phyloP scores from a whole-genome alignment of 2,329 filamentous ascomycete genomes.

The Trichophyton schoenleinii region DNA sequence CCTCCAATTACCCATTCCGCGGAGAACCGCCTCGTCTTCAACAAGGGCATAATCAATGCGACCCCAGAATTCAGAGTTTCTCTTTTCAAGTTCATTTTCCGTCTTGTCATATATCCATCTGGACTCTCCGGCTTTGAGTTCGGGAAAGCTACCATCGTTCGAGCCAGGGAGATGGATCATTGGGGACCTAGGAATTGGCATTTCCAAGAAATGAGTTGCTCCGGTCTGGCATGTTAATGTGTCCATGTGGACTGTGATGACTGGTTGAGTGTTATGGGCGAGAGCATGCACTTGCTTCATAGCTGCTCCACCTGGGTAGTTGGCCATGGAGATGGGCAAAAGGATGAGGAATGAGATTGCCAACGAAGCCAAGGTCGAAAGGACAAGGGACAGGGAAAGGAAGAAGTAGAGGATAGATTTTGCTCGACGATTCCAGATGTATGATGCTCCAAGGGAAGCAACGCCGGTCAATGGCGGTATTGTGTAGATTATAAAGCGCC shows the following conservation, averaged over 20 bases:
- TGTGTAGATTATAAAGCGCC: constrained; percentile 84
- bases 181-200: constrained; percentile 16
- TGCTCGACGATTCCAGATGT: constrained; percentile 52
- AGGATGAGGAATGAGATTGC: constrained; percentile 54
- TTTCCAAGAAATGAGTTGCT: constrained; percentile 47
- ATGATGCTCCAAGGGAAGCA: constrained; percentile 60
- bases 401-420: constrained; percentile 49
- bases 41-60: constrained; percentile 47
- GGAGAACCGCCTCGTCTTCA: constrained; percentile 28
- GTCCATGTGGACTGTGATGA: constrained; percentile 41
- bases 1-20: constrained; percentile 38
- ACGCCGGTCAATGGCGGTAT: constrained; percentile 69
- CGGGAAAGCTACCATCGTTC: constrained; percentile 13
- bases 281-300: constrained; percentile 37
- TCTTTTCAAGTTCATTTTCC: constrained; percentile 37
- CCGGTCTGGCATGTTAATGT: constrained; percentile 53
- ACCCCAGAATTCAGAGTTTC: constrained; percentile 44
- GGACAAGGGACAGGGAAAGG: constrained; percentile 42
- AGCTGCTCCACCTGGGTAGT: constrained; percentile 85
- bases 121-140: constrained; percentile 14
- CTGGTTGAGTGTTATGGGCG: constrained; percentile 18
- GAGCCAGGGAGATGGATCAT: constrained; percentile 16
- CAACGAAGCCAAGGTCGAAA: constrained; percentile 50
- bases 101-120: constrained; percentile 50
- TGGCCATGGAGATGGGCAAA: constrained; percentile 69